A percentile compares a stretch with the other conserved stretches of the same genome.
phyloP scores from a whole-genome alignment of 2,329 filamentous ascomycete genomes.

The Claviceps fusiformis region DNA sequence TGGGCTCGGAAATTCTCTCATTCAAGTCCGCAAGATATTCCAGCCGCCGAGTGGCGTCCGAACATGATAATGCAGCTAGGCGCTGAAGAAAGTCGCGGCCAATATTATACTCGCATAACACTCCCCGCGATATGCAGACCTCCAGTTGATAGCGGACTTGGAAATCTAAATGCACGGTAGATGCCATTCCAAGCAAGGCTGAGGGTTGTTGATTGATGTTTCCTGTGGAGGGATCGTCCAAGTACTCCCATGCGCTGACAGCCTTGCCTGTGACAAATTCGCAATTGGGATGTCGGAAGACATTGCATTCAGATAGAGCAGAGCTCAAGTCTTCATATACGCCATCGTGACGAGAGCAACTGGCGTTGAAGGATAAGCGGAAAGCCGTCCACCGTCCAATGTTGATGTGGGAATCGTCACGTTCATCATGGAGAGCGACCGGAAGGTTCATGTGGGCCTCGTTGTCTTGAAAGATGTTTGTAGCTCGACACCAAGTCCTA shows the following conservation, averaged over 20 bases:
- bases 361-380: constrained; percentile 22
- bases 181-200: constrained; percentile 13
- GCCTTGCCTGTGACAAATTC: constrained; percentile 25
- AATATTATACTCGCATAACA: constrained; percentile 65
- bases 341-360: neutral
- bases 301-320: constrained; percentile 60
- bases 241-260: constrained; percentile 17
- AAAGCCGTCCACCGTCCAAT: constrained; percentile 46
- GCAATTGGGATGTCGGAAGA: constrained; percentile 32
- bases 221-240: constrained; percentile 14
- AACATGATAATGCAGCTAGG: constrained; percentile 32
- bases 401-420: constrained; percentile 28
- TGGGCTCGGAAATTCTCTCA: constrained; percentile 51
- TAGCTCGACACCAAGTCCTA: constrained; percentile 36
- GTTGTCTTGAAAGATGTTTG: constrained; percentile 27
- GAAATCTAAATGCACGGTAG: constrained; percentile 41
- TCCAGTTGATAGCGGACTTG: constrained; percentile 80
- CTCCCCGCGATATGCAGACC: constrained; percentile 72
- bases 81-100: constrained; percentile 50
- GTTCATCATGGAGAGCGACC: constrained; percentile 24
- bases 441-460: constrained; percentile 19
- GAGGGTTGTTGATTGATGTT: constrained; percentile 14
- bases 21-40: constrained; percentile 60
- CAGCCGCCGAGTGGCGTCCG: constrained; percentile 51
- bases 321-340: constrained; percentile 24